Evolutionary conservation across 2,329 filamentous ascomycete species (phyloP).

Genomic region (Penicillium sp.): DNA sequence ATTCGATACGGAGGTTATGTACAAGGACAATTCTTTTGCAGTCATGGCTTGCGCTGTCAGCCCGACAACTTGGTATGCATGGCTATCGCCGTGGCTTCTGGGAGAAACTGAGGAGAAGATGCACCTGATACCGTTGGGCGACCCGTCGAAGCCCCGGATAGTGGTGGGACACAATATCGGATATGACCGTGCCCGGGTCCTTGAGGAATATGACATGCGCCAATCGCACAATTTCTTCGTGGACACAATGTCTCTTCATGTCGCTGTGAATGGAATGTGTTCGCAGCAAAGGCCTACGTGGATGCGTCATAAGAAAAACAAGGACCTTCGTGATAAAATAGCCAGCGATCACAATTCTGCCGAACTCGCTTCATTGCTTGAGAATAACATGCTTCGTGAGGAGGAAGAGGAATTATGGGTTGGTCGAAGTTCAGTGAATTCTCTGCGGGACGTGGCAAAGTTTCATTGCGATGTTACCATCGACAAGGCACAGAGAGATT

Average conservation of each 20-base stretch:
- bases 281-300: conserved; percentile 93
- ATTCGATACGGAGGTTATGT: conserved; percentile 97
- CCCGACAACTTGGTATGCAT: conserved; percentile 91
- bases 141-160: conserved; percentile 70
- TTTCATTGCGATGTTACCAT: conserved; percentile 92
- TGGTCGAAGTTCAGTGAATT: conserved; percentile 91
- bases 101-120: conserved; percentile 74
- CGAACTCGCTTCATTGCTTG: conserved; percentile 70
- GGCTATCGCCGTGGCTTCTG: conserved; percentile 93
- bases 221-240: conserved; percentile 85
- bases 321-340: conserved; percentile 78
- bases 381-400: conserved; percentile 65
- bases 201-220: conserved; percentile 82
- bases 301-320: conserved; percentile 94
- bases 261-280: conserved; percentile 98
- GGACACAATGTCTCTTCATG: conserved; percentile 97
- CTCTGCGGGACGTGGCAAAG: conserved; percentile 88
- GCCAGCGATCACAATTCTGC: conserved; percentile 68
- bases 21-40: conserved; percentile 85
- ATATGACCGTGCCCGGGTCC: conserved; percentile 83
- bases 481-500: conserved; percentile 83
- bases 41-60: conserved; percentile 96
- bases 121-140: conserved; percentile 84
- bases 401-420: conserved; percentile 97
- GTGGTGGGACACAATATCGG: conserved; percentile 95